Evolutionary conservation across 371 early-diverging fungal species (phyloP).

Genomic region (Conidiobolus incongruus): DNA sequence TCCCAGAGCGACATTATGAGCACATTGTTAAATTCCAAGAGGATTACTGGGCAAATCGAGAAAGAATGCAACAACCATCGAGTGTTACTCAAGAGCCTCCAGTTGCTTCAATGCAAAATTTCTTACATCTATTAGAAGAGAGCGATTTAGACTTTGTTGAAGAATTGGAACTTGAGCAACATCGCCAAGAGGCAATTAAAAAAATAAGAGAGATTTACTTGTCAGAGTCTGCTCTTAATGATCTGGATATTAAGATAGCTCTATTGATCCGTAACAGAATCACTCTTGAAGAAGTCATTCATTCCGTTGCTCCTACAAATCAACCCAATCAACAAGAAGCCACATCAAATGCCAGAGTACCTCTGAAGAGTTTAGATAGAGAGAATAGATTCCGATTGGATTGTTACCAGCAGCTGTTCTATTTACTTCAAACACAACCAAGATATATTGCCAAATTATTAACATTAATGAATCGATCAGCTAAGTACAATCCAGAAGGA

Average conservation of each 20-base stretch:
- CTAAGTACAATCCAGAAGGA: slow-evolving; percentile 17
- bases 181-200: slow-evolving; percentile 64
- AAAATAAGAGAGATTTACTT: slow-evolving; percentile 75
- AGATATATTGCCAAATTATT: slow-evolving; percentile 72
- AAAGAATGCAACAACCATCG: slow-evolving; percentile 5
- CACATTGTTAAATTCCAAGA: slow-evolving; percentile 64
- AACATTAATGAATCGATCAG: slow-evolving; percentile 43
- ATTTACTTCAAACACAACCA: slow-evolving; percentile 92
- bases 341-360: too few relatives aligned
- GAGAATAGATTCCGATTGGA: slow-evolving; percentile 54
- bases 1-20: slow-evolving; percentile 6
- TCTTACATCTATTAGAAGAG: slow-evolving; percentile 75
- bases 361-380: slow-evolving; percentile 55
- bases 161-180: slow-evolving; percentile 66
- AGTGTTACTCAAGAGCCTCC: slow-evolving; percentile 50
- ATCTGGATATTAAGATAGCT: slow-evolving; percentile 89
- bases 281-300: slow-evolving; percentile 74
- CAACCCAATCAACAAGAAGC: slow-evolving; percentile 3
- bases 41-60: slow-evolving; percentile 52
- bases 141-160: slow-evolving; percentile 79
- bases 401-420: slow-evolving; percentile 80
- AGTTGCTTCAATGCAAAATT: slow-evolving; percentile 55
- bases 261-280: slow-evolving; percentile 92
- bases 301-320: slow-evolving; percentile 21
- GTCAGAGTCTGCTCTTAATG: slow-evolving; percentile 61